Base-by-base conservation (phyloP, 2,329 filamentous ascomycete species). In the Colletotrichum scovillei region DNA sequence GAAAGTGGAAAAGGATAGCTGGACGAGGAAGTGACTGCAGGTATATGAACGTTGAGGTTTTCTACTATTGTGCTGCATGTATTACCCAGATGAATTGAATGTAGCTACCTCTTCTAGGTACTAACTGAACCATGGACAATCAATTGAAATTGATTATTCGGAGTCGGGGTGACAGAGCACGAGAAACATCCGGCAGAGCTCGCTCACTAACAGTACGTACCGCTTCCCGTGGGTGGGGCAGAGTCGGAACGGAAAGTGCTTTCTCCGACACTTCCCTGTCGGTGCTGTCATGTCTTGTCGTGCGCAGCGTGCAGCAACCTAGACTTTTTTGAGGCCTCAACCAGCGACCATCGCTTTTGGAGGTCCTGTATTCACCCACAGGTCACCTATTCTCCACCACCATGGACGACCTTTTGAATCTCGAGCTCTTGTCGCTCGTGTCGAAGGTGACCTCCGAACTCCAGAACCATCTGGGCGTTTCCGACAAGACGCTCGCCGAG, bases 381-480 rank as follows among this genome's bases (percentile, higher is more conserved):
- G 52, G 63, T 55, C 52, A 16, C 28, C 63, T 42, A 22, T n/a
- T 49, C 19, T 19, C 63, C 32, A 53, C 30, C 67, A 82, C 78
- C 76, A 97, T 98, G 95, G 72, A 97, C 81, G 96, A 98, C 80
- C 89, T 99, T 77, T 91, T 94, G 82, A 94, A 94, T 78, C 92
- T 99, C 81, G 97, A 99, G 88, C 88, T 97, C 74, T 89, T 99
- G 67, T 98, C 95, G 78, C 92, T 99, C 79, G 95, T 98, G 69
- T 97, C 95, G 63, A 98, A 96, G 83, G 95, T 99, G 78, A 95
- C 95, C 16, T 96, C 94, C 22, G 97, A 99, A 84, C 88, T 99
- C 66, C 93, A 97, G 79, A 99, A 99, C 80, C 94, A 99, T 84
- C 85, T 98, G 73, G 95, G 95, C 69, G 91, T 98, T 78, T 93